Evolutionary conservation across 164 flowering plant species (phyloP).

Genomic region (Berberis vulgaris): DNA sequence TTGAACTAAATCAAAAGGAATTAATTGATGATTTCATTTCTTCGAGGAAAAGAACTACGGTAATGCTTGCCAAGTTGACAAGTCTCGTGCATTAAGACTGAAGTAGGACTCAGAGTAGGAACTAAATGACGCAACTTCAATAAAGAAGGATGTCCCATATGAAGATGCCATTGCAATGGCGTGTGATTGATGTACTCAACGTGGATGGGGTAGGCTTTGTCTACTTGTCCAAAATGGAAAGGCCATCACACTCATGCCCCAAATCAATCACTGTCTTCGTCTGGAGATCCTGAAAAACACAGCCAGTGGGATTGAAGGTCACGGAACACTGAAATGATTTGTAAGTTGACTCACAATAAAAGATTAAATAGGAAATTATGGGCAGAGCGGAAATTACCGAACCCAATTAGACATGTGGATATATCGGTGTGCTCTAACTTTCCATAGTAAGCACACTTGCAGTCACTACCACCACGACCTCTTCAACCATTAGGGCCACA

Average conservation of each 20-base stretch:
- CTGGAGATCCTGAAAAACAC: not conserved
- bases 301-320: not conserved
- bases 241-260: not conserved
- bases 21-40: not conserved
- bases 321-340: not conserved
- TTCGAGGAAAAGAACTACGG: not conserved
- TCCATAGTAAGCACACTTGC: not conserved
- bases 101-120: not conserved
- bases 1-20: not conserved
- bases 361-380: not conserved
- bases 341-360: not conserved
- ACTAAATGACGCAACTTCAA: not conserved
- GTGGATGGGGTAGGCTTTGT: not conserved
- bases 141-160: not conserved
- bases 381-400: not conserved
- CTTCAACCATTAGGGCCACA: not conserved
- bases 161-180: not conserved
- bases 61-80: slow-evolving; percentile 1
- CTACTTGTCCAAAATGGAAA: not conserved
- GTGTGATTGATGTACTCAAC: not conserved
- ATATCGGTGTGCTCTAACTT: not conserved
- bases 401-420: not conserved
- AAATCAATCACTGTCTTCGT: slow-evolving; percentile 2
- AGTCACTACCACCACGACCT: not conserved
- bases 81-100: not conserved